phyloP scores from a whole-genome alignment of 2,329 filamentous ascomycete genomes.

The Cladosporium phlei region DNA sequence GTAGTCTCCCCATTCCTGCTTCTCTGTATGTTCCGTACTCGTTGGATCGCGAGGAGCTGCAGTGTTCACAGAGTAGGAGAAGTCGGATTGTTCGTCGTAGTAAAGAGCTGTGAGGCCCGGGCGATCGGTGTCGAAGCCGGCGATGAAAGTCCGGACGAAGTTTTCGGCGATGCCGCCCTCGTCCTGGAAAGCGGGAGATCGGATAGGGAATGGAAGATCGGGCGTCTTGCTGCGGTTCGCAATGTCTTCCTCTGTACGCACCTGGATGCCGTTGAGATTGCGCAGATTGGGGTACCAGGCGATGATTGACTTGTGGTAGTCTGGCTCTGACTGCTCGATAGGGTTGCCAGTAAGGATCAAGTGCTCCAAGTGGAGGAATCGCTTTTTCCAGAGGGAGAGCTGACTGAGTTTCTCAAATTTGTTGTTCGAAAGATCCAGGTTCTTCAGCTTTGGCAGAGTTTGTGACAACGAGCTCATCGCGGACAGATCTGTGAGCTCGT shows the following conservation, averaged over 20 bases:
- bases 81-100: slow-evolving; percentile 71
- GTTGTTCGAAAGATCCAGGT: slow-evolving; percentile 85
- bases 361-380: slow-evolving; percentile 73
- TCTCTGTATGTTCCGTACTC: slow-evolving; percentile 32
- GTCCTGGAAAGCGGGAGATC: slow-evolving; percentile 67
- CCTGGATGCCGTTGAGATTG: slow-evolving; percentile 67
- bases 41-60: slow-evolving; percentile 47
- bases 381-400: slow-evolving; percentile 71
- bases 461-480: slow-evolving; percentile 70
- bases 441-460: slow-evolving; percentile 79
- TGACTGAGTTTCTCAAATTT: slow-evolving; percentile 63
- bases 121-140: slow-evolving; percentile 68
- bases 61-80: slow-evolving; percentile 71
- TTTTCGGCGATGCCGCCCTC: slow-evolving; percentile 68
- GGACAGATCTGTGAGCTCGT: slow-evolving; percentile 67
- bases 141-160: slow-evolving; percentile 71
- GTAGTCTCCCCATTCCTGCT: slow-evolving; percentile 66
- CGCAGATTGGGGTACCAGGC: slow-evolving; percentile 80
- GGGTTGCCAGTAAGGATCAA: slow-evolving; percentile 75
- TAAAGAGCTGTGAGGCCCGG: slow-evolving; percentile 57
- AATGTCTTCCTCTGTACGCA: slow-evolving; percentile 68
- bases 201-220: slow-evolving; percentile 58
- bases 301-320: slow-evolving; percentile 64
- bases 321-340: slow-evolving; percentile 46
- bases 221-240: slow-evolving; percentile 50